Conservation (phyloP, 352 stramenopile genomes). For the Globisporangium uncinulatum region DNA sequence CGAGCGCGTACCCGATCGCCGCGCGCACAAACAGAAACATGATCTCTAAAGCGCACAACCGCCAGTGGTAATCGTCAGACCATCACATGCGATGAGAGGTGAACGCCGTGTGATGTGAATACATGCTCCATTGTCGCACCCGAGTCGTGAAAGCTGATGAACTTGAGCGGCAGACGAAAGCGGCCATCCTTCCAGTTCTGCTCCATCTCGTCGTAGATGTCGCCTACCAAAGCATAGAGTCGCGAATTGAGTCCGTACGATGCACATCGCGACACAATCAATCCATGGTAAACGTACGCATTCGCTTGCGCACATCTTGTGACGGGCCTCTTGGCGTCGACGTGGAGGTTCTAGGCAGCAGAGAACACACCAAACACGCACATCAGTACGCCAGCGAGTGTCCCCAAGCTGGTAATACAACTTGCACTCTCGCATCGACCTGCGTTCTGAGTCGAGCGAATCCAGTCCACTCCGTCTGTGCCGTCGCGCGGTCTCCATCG, state of each 20-base stretch:
- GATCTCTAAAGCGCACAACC: slow-evolving; percentile 29
- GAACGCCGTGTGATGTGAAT: not conserved
- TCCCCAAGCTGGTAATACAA: not conserved
- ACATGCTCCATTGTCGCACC: slow-evolving; percentile 12
- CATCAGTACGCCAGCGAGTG: not conserved
- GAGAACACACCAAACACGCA: not conserved
- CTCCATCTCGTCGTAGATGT: slow-evolving; percentile 72
- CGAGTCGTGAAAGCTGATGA: slow-evolving; percentile 59
- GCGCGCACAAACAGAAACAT: slow-evolving; percentile 70
- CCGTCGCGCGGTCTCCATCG: not conserved
- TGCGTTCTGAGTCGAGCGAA: not conserved
- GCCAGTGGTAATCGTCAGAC: not conserved
- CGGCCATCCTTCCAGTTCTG: slow-evolving; percentile 33
- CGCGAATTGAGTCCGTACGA: not conserved
- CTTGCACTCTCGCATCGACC: not conserved
- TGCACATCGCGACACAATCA: not conserved
- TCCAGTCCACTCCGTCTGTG: not conserved
- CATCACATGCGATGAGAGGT: not conserved
- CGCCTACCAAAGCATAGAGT: slow-evolving; percentile 16
- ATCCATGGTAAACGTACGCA: slow-evolving; percentile 17
- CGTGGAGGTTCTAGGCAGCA: slow-evolving; percentile 4
- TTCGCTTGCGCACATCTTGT: slow-evolving; percentile 39
- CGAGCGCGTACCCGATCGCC: slow-evolving; percentile 55
- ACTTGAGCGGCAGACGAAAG: slow-evolving; percentile 60
- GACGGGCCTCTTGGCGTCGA: slow-evolving; percentile 13